Evolutionary conservation across 208 protist genomes (phyloP).

Genomic region (Acanthamoeba royreba): DNA sequence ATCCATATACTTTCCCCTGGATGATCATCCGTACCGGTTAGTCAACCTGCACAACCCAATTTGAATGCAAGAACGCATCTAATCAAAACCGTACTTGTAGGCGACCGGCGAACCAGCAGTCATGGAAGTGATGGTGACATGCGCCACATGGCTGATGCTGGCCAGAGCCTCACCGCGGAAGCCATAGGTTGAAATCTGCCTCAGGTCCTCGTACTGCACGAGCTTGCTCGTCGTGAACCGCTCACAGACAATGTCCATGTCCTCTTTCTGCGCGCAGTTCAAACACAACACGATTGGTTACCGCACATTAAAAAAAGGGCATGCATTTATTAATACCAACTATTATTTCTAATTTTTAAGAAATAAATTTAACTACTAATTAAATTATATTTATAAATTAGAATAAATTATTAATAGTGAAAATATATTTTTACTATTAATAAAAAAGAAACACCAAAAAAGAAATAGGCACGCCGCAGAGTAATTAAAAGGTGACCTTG

Average conservation of each 20-base stretch:
- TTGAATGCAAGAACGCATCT: background rate
- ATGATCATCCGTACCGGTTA: conserved; percentile 56
- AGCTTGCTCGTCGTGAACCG: conserved; percentile 90
- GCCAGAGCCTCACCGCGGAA: conserved; percentile 89
- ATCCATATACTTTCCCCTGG: conserved; percentile 75
- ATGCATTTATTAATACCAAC: no score
- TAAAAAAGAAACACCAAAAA: background rate
- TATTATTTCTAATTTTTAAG: no score
- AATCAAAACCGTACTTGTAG: conserved; percentile 63
- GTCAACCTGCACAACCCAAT: conserved; percentile 6
- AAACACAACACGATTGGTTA: background rate
- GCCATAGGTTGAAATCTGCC: conserved; percentile 90
- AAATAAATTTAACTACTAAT: no score
- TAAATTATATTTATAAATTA: no score
- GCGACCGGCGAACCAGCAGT: conserved; percentile 72
- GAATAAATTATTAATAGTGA: background rate
- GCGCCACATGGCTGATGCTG: conserved; percentile 83
- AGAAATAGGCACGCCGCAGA: background rate
- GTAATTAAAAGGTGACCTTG: conserved; percentile 19
- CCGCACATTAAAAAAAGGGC: background rate
- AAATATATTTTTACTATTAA: background rate
- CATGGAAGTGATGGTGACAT: conserved; percentile 80
- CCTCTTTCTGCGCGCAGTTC: conserved; percentile 75
- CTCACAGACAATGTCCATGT: conserved; percentile 95
- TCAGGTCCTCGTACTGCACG: conserved; percentile 80